Evolutionary conservation across 169 alveolate species (phyloP), one percentile per base, ranked within the genome.

Genomic region (Plasmodium knowlesi): DNA sequence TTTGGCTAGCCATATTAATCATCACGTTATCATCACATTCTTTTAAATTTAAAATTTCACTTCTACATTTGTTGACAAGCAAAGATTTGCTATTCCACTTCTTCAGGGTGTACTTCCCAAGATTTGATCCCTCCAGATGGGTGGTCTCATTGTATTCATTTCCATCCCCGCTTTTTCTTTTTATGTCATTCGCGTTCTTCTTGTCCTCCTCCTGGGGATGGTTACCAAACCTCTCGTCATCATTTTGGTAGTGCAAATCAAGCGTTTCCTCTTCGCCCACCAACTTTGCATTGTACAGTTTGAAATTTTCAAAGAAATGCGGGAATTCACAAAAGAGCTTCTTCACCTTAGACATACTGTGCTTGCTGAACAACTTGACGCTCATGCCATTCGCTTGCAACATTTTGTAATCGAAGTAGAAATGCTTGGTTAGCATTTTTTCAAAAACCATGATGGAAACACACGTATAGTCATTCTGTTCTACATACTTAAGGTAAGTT

Each of bases 381-480:
- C 34, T 16, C 57, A 89, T 30, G 72, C 72, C 82, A 57, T 89
- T 89, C 6, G 50, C 88, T 34, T 89, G 90, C 53, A 89, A 79
- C 34, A 89, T 61, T 79, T 61, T 79, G 73, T 89, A 89, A 89
- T 89, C 94, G 22, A 78, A 79, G 57, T 78, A 79, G 30, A 89
- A 89, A 37, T 80, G 70, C 34, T 89, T 89, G 46, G 61, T 89
- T 46, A 89, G 32, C 19, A 61, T 54, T 61, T 61, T 73, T 43
- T 89, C 89, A 41, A 89, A 89, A 2, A 50, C 83, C 54, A 89
- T 28, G 46, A 89, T 61, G 8, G 83, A 79, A 1, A 89, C 50
- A 89, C 94, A 89, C 25, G 81, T 89, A 32, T 57, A 89, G 53
- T 89, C 89, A 30, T 84, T 73, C 78, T 28, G n/a, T 43, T 84